Conservation (phyloP, 2,329 filamentous ascomycete species). For the Chalaropsis ovoidea region DNA sequence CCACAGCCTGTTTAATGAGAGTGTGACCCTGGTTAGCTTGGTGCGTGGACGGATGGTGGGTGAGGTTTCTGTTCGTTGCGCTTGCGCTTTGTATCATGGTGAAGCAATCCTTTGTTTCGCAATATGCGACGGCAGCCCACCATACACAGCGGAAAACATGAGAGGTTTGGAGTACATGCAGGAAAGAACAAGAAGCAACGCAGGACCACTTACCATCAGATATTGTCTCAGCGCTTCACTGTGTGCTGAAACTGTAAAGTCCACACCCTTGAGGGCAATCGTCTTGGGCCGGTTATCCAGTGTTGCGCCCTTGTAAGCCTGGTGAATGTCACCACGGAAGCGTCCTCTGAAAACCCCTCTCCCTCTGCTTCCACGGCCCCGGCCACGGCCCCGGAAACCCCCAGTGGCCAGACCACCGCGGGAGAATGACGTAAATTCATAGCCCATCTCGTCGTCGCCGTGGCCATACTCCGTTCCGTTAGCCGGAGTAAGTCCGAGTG, state of each 20-base stretch:
- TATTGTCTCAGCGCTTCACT: constrained; percentile 63
- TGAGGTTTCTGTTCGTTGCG: not conserved
- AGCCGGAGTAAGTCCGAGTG: constrained; percentile 56
- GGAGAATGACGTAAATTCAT: constrained; percentile 4
- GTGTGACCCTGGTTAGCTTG: not conserved
- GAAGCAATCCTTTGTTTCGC: constrained; percentile 13
- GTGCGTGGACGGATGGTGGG: not conserved
- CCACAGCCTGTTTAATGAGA: constrained; percentile 42
- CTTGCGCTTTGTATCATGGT: constrained; percentile 28
- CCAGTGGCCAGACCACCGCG: constrained; percentile 15
- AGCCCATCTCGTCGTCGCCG: constrained; percentile 30
- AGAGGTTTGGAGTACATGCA: not conserved
- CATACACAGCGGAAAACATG: not conserved
- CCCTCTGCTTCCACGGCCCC: constrained; percentile 37
- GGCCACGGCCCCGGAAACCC: constrained; percentile 31
- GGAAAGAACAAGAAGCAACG: not conserved
- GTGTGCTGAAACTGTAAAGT: constrained; percentile 50
- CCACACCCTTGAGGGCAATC: constrained; percentile 53
- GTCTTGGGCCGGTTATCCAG: constrained; percentile 67
- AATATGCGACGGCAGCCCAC: constrained; percentile 1
- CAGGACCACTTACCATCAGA: constrained; percentile 48
- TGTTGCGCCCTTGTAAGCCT: constrained; percentile 52
- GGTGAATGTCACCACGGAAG: constrained; percentile 38
- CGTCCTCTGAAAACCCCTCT: constrained; percentile 30
- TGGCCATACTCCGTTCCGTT: constrained; percentile 34